Evolutionary conservation across 2,329 filamentous ascomycete species (phyloP), one percentile per base, ranked within the genome.

Genomic region (Kalaharituber pfeilii): DNA sequence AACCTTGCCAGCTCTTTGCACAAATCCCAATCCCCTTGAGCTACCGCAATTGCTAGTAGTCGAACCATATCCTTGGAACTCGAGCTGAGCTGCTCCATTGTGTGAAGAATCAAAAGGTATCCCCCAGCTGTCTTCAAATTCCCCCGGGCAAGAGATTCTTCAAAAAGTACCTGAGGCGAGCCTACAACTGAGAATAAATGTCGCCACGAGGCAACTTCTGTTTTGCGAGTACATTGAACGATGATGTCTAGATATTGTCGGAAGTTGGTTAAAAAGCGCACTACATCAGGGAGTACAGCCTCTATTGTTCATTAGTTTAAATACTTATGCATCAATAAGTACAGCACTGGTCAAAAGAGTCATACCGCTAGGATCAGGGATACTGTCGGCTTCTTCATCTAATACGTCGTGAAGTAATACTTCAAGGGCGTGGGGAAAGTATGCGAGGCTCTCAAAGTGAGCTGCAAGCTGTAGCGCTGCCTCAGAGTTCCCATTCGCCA

Each of bases 1-100:
- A 98, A 98, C n/a, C 89, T 75, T 9, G 91, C 88, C 26, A 98
- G 74, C 67, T 98, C 91, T 63, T 87, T 91, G 70, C 91, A 96
- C 26, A 98, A 71, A 62, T 96, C 88, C 87, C 88, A 98, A 65
- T 96, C 89, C 50, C 81, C 80, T 67, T 88, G 86, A 28, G 79
- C 75, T 63, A 88, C 89, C 0, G 89, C 91, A 50, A 84, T 75
- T 28, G 79, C 79, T 55, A 98, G 75, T 24, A 98, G 72, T 11
- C 87, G 78, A 3, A 94, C 83, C 20, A 87, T 81, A 36, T 63
- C 62, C 65, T 89, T 83, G 62, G 85, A 81, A 20, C 80, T 82
- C 1, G 80, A 74, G 9, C 75, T 77, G 42, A 84, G 68, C 66
- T 85, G 81, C 60, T 83, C 79, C 55, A 84, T 75, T 11, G 87